phyloP scores from a whole-genome alignment of 192 early-diverging fungal genomes.

The Allomyces macrogynus region DNA sequence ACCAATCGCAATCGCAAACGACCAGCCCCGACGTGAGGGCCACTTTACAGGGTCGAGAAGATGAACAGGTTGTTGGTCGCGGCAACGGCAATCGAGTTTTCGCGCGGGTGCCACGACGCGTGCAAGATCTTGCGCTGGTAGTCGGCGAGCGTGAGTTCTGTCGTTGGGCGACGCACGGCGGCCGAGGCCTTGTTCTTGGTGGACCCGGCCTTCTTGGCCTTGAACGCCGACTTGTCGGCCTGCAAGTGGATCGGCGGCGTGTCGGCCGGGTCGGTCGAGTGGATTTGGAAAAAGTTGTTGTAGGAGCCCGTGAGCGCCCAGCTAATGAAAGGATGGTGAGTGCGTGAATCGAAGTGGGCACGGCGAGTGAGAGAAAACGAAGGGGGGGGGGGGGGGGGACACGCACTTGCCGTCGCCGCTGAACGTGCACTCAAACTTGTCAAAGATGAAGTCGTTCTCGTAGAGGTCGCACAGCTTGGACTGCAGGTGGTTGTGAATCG shows the following conservation, averaged over 20 bases:
- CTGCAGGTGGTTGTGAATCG: slow-evolving; percentile 86
- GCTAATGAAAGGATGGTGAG: no score
- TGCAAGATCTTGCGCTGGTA: slow-evolving; percentile 95
- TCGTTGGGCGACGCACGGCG: not conserved
- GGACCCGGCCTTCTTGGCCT: slow-evolving; percentile 72
- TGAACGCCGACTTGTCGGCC: slow-evolving; percentile 95
- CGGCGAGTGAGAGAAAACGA: not conserved
- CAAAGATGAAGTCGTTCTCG: slow-evolving; percentile 99
- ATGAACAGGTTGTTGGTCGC: slow-evolving; percentile 99
- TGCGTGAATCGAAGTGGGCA: no score
- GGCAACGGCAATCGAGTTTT: slow-evolving; percentile 92
- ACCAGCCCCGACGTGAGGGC: no score
- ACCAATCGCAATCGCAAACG: not conserved
- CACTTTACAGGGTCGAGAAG: slow-evolving; percentile 34
- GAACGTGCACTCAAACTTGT: slow-evolving; percentile 98
- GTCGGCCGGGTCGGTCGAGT: slow-evolving; percentile 40
- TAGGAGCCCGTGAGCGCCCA: slow-evolving; percentile 89
- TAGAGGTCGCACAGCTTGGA: slow-evolving; percentile 95
- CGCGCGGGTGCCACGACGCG: slow-evolving; percentile 94
- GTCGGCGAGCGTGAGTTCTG: slow-evolving; percentile 20
- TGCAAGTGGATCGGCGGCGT: slow-evolving; percentile 71
- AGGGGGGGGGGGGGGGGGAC: not conserved
- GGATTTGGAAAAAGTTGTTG: slow-evolving; percentile 98
- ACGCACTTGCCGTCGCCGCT: slow-evolving; percentile 82
- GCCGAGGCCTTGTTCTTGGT: slow-evolving; percentile 49